phyloP scores from a whole-genome alignment of 345 rosid species.

The Ceriops zippeliana region DNA sequence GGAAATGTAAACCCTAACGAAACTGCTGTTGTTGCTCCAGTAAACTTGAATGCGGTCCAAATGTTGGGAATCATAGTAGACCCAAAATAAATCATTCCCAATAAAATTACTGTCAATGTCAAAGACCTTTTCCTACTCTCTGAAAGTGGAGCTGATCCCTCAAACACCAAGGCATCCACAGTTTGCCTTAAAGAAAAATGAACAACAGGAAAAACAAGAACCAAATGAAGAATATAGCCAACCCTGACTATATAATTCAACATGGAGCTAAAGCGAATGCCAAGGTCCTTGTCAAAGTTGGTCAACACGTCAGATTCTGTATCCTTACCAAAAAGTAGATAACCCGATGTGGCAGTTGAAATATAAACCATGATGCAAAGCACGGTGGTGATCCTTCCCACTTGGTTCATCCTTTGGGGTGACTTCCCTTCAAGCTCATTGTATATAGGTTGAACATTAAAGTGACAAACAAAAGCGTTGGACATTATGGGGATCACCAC shows the following conservation, averaged over 20 bases:
- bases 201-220: conserved; percentile 94
- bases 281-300: conserved; percentile 87
- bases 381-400: conserved; percentile 75
- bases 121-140: conserved; percentile 82
- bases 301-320: conserved; percentile 83
- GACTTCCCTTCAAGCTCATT: conserved; percentile 81
- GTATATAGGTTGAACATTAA: conserved; percentile 89
- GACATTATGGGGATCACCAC: conserved; percentile 95
- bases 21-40: conserved; percentile 98
- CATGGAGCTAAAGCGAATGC: conserved; percentile 70
- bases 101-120: conserved; percentile 53
- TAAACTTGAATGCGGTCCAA: conserved; percentile 97
- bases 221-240: conserved; percentile 87
- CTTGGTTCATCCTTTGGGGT: conserved; percentile 72
- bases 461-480: conserved; percentile 88
- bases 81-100: conserved; percentile 62
- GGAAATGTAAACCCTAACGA: conserved; percentile 94
- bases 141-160: conserved; percentile 61
- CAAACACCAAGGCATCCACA: conserved; percentile 62
- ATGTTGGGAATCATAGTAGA: conserved; percentile 92
- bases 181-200: conserved; percentile 93
- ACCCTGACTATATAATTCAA: conserved; percentile 77
- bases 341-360: conserved; percentile 77
- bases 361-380: conserved; percentile 67
- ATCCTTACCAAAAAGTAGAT: conserved; percentile 74